Base-by-base conservation (phyloP, 176 grass and related monocot species). In the Triticum monococcum region DNA sequence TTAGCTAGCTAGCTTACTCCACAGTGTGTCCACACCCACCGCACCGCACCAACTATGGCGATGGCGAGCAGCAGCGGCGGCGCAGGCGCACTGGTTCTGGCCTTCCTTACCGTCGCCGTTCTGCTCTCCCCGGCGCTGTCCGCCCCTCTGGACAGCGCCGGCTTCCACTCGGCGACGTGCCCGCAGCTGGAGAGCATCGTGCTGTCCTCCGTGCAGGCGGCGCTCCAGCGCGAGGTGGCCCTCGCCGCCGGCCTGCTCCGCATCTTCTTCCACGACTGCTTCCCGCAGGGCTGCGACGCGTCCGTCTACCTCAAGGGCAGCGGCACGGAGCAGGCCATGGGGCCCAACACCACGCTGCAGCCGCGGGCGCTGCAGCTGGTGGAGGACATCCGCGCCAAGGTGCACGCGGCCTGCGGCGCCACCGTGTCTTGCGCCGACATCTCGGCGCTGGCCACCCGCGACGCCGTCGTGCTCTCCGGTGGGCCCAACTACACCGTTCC, bases 251-350 rank as follows among this genome's bases (percentile, higher is more conserved):
- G 72, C 12, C 72, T 75, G 3, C 54, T 65, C 72, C 91, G 91
- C 33, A 81, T 93, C 88, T 59, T 87, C 45, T 90, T 90, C 72
- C 91, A 93, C 71, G 91, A 93, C 72, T 93, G 91, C 91, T 93
- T 93, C 68, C 85, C 89, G 16, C 88, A 93, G 88, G 91, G 91
- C 2, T 90, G 92, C 70, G 92, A 93, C 70, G 92, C 66, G 0
- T 93, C 92, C 3, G 68, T 93, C 0, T 54, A 54, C 50, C 50
- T 54, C 50, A 54, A 54, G 50, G 50, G 50, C 50, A 54, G 50
- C 14, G 16, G 50, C 16, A 54, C 50, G 2, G 50, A 54, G 50
- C 50, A 54, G 16, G 50, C 50, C 16, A 54, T 54, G 2, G 3
- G 18, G 3, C 91, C 85, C 37, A 93, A 93, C 85, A 84, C 85